These are phyloP conservation scores for Sarcodon sp. DNA, from an alignment of 768 basidiomycete species.

Conservation along the genomic window DNA sequence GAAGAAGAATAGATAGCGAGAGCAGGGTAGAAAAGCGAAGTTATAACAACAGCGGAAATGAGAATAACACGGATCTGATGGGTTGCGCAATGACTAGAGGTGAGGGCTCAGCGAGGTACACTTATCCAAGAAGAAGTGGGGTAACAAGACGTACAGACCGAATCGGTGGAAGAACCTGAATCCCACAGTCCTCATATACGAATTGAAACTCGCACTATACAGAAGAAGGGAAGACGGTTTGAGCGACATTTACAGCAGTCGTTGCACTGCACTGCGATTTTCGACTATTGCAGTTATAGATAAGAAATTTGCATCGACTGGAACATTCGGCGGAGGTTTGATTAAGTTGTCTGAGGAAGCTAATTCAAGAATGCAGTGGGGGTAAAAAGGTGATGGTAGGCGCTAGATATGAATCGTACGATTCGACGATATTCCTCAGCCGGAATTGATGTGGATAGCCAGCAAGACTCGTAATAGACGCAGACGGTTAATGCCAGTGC, in stretches of 20 bases:
- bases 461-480: neutral
- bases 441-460: constrained; percentile 1
- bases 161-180: constrained; percentile 54
- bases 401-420: neutral
- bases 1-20: constrained; percentile 74
- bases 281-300: no score
- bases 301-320: no score
- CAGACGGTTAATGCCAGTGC: no score
- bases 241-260: no score
- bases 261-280: no score
- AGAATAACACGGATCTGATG: constrained; percentile 86
- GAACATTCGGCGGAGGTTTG: neutral
- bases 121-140: neutral
- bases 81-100: constrained; percentile 68
- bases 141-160: constrained; percentile 50
- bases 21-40: constrained; percentile 85
- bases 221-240: no score
- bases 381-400: neutral
- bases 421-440: neutral
- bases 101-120: neutral
- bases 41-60: constrained; percentile 78
- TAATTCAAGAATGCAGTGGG: neutral
- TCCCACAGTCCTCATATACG: constrained; percentile 23
- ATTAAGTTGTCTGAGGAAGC: neutral
- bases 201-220: neutral